Evolutionary conservation across 495 filamentous ascomycete genomes (phyloP), one percentile per base, ranked within the genome.

Genomic region (Clohesyomyces aquaticus): DNA sequence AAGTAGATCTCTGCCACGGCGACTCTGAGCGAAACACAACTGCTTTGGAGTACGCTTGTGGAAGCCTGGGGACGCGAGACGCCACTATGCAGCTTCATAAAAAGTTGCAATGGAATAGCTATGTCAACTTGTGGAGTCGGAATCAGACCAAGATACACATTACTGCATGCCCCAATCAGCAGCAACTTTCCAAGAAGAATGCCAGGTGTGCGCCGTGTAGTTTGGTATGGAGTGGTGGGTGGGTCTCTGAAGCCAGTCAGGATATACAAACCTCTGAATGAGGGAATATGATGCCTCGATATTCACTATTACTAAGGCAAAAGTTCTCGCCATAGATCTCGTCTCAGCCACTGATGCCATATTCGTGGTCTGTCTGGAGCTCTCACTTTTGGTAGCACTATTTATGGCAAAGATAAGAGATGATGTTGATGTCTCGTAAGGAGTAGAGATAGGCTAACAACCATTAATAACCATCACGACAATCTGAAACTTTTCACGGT

Each of bases 141-240:
- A 19, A 49, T 49, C 10, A 8, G 12, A 21, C 19, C 8, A 49
- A 49, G 45, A 49, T 49, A 49, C 45, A 49, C 21, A 21, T 49
- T 19, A 49, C 10, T 49, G 45, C 45, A 19, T 14, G 12, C 19
- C 45, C 45, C 8, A 49, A 19, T 19, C 12, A 21, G 19, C 45
- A 49, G 19, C 11, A 49, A 9, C 45, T 49, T 22, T 10, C 45
- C 10, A 49, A 49, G 45, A 49, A 49, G 19, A 22, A 22, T 22
- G 45, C 21, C 21, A 49, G 45, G 45, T 14, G 21, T 49, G 45
- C 45, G 45, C 45, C 10, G 19, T 49, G 45, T 19, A 49, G 45
- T 21, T 22, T 49, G 45, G 45, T 49, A 21, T 49, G 45, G 45
- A 49, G 45, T 49, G 45, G 45, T 11, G 45, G 45, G 19, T 49